Conservation (phyloP, 2,329 filamentous ascomycete species). For the Claviceps citrina region DNA sequence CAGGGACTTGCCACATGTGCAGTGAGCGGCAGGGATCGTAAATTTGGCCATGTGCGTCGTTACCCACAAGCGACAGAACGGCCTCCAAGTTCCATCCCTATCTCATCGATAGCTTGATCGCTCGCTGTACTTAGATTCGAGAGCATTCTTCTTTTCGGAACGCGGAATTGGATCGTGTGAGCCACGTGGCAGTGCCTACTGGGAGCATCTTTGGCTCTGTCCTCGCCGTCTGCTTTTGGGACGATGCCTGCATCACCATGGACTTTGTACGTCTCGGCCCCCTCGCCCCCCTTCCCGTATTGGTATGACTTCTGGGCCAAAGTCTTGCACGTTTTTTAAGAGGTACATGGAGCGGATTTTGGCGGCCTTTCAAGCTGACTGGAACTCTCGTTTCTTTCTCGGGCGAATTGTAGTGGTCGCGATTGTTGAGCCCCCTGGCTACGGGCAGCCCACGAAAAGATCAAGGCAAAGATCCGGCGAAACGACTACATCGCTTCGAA, state of each 20-base stretch:
- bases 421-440: slow-evolving; percentile 48
- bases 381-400: background rate
- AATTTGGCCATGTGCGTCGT: too few species aligned
- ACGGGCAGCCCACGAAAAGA: slow-evolving; percentile 41
- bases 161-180: too few species aligned
- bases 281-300: background rate
- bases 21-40: too few species aligned
- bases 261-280: slow-evolving; percentile 35
- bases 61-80: too few species aligned
- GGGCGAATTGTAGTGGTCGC: slow-evolving; percentile 40
- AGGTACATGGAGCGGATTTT: background rate
- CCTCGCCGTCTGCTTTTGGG: slow-evolving; percentile 10
- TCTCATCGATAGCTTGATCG: background rate
- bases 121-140: too few species aligned
- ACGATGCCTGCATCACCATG: slow-evolving; percentile 36
- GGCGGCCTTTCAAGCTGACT: slow-evolving; percentile 2
- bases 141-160: too few species aligned
- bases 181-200: background rate
- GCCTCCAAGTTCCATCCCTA: background rate
- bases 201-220: slow-evolving; percentile 1
- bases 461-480: slow-evolving; percentile 45
- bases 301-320: background rate
- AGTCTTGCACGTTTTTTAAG: background rate
- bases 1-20: too few species aligned
- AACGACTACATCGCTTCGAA: slow-evolving; percentile 50